Conservation (phyloP, 2,329 filamentous ascomycete species). For the Endoconidiophora laricicola region DNA sequence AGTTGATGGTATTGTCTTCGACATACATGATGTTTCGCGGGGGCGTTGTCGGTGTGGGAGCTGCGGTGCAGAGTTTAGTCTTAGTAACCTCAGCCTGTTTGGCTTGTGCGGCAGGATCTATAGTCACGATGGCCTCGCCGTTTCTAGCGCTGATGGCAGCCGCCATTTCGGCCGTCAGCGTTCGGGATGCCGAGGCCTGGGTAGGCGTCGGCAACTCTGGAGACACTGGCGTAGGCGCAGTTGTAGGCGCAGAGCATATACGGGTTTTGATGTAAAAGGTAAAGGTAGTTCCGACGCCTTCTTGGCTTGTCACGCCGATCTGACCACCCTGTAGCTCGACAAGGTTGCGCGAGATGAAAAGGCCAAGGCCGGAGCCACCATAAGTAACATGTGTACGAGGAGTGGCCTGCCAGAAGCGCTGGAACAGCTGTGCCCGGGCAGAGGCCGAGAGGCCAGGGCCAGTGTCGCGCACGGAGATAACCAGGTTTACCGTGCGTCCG, state of each 20-base stretch:
- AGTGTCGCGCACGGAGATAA: conserved; percentile 56
- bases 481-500: conserved; percentile 54
- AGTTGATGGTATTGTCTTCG: conserved; percentile 52
- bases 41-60: conserved; percentile 16
- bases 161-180: no score
- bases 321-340: conserved; percentile 65
- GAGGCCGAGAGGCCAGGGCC: conserved; percentile 49
- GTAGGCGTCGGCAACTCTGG: no score
- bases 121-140: background rate
- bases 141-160: background rate
- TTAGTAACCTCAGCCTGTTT: conserved; percentile 12
- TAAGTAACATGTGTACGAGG: conserved; percentile 57
- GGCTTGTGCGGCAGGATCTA: conserved; percentile 18
- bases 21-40: conserved; percentile 44
- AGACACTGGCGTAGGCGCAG: no score
- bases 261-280: conserved; percentile 59
- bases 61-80: background rate
- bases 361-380: conserved; percentile 50
- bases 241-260: conserved; percentile 25
- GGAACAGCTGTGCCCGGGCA: conserved; percentile 50
- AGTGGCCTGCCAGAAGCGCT: conserved; percentile 51
- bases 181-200: no score
- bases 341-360: conserved; percentile 62
- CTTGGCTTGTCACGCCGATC: conserved; percentile 52
- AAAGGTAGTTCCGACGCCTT: conserved; percentile 56